Base-by-base conservation (phyloP, 306 rosid genomes). In the Vicia villosa region DNA sequence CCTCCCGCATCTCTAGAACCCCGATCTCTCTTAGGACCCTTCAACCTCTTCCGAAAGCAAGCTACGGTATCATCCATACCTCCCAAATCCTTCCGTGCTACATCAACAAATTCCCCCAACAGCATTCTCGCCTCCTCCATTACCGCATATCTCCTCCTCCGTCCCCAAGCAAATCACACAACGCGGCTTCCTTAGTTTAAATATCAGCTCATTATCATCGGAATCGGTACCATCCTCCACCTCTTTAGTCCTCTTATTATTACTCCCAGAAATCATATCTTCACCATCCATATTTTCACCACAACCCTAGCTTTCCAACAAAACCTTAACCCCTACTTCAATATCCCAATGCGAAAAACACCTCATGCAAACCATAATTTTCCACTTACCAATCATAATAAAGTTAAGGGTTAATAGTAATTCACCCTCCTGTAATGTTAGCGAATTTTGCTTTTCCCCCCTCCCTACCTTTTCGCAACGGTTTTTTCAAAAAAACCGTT, bases 61-160 rank as follows among this genome's bases (percentile, higher is more conserved):
- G 98, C 98, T 79, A 94, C 73, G n/a, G 98, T 91, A 84, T 90
- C 97, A 62, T 88, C 91, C 97, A 94, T 83, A 30, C 89, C 89
- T 70, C 85, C 91, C 16, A 86, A 81, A 72, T 87, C 90, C 70
- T 59, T 88, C n/a, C 74, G 68, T 26, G n/a, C 77, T 43, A 13
- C 49, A 43, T 43, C 49, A 43, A 43, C 49, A 43, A 13, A 13
- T n/a, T 13, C 14, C 15, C 49, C 17, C 49, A 43, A 43, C 49
- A 43, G 17, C 17, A 43, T 5, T 34, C 38, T 8, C 38, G 38
- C 38, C 38, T 34, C 38, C 38, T 34, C 38, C 49, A 43, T 13
- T 43, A 72, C 49, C 61, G 36, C 54, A 24, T 20, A 66, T 92
- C 36, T 68, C 81, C 28, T 68, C 81, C 28, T 24, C 28, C 47